Evolutionary conservation across 441 rosid genomes (phyloP), one percentile per base, ranked within the genome.

Genomic region (Arabidopsis hybrid): DNA sequence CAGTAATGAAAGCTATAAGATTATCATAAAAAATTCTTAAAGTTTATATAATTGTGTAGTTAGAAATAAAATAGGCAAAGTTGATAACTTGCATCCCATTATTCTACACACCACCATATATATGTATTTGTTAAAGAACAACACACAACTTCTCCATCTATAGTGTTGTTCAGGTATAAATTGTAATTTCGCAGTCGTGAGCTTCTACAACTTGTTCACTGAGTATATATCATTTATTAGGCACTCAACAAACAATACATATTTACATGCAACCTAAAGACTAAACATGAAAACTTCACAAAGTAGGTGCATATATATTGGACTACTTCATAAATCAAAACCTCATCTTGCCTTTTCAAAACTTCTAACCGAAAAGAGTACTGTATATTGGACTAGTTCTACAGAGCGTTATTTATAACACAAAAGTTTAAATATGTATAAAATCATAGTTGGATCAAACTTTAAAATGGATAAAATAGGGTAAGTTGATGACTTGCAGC

Each of bases 391-490:
- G 69, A 49, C 17, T 65, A 49, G 0, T 65, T 65, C 34, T 47
- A 11, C 10, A 32, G 5, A 32, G 3, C 1, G 10, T 47, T 65
- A 16, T 9, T 32, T 63, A 42, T 61, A 10, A 21, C 1, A 40
- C 16, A 40, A 1, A 40, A 1, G 35, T 61, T 18, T n/a, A 45
- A 14, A 45, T 5, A 45, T 29, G 43, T 12, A 26, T 38, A 39
- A 60, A 63, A 3, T 49, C 16, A 6, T 64, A 47, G 11, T 64
- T 64, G 69, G 14, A 64, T 9, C 8, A 51, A 66, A 38, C n/a
- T 36, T 21, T 36, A 36, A 17, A 18, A 66, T 7, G 21, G 47
- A 39, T 66, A 51, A 66, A 50, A 66, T 50, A 66, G 3, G 11
- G 31, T 21, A 26, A 47, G 26, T 47, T 47, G 52, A 47, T 47